These are phyloP conservation scores for Saccharomycopsis fibuligera DNA, from an alignment of 805 yeast species.

Conservation along the genomic window DNA sequence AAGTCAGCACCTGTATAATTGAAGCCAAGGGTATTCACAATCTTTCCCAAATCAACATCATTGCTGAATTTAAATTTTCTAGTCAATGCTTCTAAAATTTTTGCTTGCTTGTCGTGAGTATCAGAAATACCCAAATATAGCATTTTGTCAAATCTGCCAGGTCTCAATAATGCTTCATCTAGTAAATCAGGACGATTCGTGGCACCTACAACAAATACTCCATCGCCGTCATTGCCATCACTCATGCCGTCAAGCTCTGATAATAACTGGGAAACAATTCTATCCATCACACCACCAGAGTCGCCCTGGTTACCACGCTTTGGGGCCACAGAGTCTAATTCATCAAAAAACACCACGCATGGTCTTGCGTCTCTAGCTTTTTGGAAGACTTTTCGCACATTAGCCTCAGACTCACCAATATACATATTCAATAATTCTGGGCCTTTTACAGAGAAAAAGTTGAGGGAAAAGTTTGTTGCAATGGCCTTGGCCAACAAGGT, in stretches of 20 bases:
- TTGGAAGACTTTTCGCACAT: constrained; percentile 90
- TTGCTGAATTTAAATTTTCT: constrained; percentile 64
- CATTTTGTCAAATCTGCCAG: constrained; percentile 95
- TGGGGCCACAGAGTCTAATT: constrained; percentile 96
- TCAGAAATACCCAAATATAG: constrained; percentile 89
- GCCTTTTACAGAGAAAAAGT: constrained; percentile 94
- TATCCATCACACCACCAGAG: constrained; percentile 98
- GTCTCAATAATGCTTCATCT: constrained; percentile 89
- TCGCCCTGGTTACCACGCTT: constrained; percentile 98
- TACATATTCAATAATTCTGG: constrained; percentile 97
- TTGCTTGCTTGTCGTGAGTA: constrained; percentile 80
- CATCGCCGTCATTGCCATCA: constrained; percentile 64
- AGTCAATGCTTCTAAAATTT: constrained; percentile 81
- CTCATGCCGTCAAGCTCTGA: constrained; percentile 98
- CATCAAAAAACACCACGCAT: constrained; percentile 96
- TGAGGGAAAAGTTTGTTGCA: constrained; percentile 89
- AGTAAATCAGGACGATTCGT: constrained; percentile 93
- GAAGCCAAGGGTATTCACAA: constrained; percentile 73
- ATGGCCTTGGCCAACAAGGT: constrained; percentile 94
- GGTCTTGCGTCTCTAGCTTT: constrained; percentile 95
- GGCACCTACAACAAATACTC: constrained; percentile 98
- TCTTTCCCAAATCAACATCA: constrained; percentile 47
- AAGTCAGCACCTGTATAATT: constrained; percentile 98
- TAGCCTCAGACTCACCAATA: constrained; percentile 97
- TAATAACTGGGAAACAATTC: constrained; percentile 90